Evolutionary conservation across 2,329 filamentous ascomycete genomes (phyloP).

Genomic region (Teratosphaeria pseudoeucalypti): DNA sequence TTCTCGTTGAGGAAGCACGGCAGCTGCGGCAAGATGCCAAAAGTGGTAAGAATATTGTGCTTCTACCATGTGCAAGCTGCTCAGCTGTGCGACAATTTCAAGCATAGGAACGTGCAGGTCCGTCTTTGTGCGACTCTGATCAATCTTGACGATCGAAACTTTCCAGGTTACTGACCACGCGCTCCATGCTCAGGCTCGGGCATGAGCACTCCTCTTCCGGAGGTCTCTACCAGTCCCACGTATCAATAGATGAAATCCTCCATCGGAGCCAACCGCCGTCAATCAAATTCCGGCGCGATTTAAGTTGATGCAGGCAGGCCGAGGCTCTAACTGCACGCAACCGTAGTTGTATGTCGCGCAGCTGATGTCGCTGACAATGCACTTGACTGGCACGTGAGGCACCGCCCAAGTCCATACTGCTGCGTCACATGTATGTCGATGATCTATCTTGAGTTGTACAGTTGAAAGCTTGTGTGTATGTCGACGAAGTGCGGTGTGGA

Average conservation of each 20-base stretch:
- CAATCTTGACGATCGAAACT: not conserved
- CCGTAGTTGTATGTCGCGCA: not conserved
- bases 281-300: not conserved
- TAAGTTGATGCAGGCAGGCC: not conserved
- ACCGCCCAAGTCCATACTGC: not conserved
- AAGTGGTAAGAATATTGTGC: not conserved
- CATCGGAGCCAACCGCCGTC: not conserved
- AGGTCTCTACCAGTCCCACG: too few species aligned
- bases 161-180: not conserved
- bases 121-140: not conserved
- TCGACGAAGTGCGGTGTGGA: not conserved
- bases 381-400: not conserved
- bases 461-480: not conserved
- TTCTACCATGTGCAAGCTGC: not conserved
- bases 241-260: not conserved
- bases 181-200: too few species aligned
- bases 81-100: not conserved
- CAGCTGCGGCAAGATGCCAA: too few species aligned
- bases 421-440: not conserved
- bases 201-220: too few species aligned
- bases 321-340: not conserved
- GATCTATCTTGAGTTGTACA: not conserved
- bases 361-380: not conserved
- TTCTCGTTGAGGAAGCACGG: too few species aligned
- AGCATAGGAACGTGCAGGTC: not conserved